These are phyloP conservation scores for Gymnopilus junonius DNA, from an alignment of 768 basidiomycete genomes.

Conservation along the genomic window DNA sequence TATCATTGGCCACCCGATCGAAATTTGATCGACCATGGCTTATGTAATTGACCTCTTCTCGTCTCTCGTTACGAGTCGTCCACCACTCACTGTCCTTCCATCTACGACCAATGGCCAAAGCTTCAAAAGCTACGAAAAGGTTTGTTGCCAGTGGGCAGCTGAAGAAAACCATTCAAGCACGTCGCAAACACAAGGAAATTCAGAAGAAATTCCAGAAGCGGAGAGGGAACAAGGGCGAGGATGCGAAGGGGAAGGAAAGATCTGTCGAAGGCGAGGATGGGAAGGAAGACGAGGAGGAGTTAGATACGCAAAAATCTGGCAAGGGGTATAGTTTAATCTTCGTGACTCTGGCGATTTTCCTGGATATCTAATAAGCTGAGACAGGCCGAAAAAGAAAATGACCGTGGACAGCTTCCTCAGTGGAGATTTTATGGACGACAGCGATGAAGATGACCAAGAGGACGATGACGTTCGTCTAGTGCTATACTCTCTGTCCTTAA, in stretches of 20 bases:
- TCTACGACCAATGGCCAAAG: slow-evolving; percentile 33
- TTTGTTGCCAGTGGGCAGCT: slow-evolving; percentile 89
- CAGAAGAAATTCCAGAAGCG: slow-evolving; percentile 72
- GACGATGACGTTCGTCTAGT: slow-evolving; percentile 14
- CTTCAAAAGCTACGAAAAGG: slow-evolving; percentile 82
- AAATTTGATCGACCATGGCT: neutral
- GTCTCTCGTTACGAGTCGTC: too few relatives aligned
- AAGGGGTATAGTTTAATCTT: slow-evolving; percentile 17
- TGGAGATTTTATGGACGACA: slow-evolving; percentile 73
- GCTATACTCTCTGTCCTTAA: neutral
- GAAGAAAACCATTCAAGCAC: slow-evolving; percentile 81
- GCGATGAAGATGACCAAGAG: slow-evolving; percentile 39
- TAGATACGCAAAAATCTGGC: neutral
- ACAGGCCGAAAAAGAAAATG: slow-evolving; percentile 54
- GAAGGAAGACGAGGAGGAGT: slow-evolving; percentile 30
- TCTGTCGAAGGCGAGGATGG: slow-evolving; percentile 41
- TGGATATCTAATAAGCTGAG: neutral
- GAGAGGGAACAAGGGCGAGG: slow-evolving; percentile 46
- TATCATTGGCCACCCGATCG: neutral
- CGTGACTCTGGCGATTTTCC: neutral
- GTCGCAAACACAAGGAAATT: slow-evolving; percentile 81
- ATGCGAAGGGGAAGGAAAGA: slow-evolving; percentile 38
- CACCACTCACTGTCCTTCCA: neutral
- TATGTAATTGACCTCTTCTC: neutral
- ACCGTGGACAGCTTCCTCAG: slow-evolving; percentile 79